phyloP scores from a whole-genome alignment of 1,284 basidiomycete species.

The Prillingera fragicola region DNA sequence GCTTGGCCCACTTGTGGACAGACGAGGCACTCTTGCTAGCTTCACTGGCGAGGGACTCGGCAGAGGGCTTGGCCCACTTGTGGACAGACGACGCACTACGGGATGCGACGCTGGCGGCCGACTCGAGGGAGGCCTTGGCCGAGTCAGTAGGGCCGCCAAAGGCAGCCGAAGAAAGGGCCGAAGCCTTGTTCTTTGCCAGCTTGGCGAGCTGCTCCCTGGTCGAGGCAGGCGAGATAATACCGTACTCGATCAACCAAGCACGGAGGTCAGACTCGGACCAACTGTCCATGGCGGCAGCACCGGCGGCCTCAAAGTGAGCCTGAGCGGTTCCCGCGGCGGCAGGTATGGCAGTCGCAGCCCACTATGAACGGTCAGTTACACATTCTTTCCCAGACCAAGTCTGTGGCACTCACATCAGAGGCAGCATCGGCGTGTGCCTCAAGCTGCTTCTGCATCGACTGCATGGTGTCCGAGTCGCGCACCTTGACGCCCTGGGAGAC shows the following conservation, averaged over 20 bases:
- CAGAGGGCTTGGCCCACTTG: slow-evolving; percentile 1
- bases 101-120: slow-evolving; percentile 9
- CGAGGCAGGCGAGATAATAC: slow-evolving; percentile 71
- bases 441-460: slow-evolving; percentile 52
- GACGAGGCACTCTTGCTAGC: background rate
- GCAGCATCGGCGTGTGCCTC: slow-evolving; percentile 53
- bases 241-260: slow-evolving; percentile 78
- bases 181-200: slow-evolving; percentile 64
- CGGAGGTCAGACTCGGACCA: slow-evolving; percentile 76
- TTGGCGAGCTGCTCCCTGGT: slow-evolving; percentile 71
- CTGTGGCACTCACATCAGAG: slow-evolving; percentile 38
- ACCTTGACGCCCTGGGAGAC: slow-evolving; percentile 61
- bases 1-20: background rate
- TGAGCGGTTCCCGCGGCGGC: slow-evolving; percentile 63
- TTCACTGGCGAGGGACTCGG: slow-evolving; percentile 4
- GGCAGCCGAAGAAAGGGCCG: slow-evolving; percentile 53
- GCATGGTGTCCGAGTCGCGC: slow-evolving; percentile 51
- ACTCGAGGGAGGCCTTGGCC: slow-evolving; percentile 17
- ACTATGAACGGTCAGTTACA: slow-evolving; percentile 51
- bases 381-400: background rate
- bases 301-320: slow-evolving; percentile 50
- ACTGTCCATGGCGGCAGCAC: slow-evolving; percentile 48
- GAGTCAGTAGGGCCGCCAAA: slow-evolving; percentile 55
- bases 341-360: slow-evolving; percentile 22
- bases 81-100: slow-evolving; percentile 19